Percentiles rank a stretch among this genome's conserved stretches.
Evolutionary conservation across 306 rosid species (phyloP).

Genomic region (Rosa persica): DNA sequence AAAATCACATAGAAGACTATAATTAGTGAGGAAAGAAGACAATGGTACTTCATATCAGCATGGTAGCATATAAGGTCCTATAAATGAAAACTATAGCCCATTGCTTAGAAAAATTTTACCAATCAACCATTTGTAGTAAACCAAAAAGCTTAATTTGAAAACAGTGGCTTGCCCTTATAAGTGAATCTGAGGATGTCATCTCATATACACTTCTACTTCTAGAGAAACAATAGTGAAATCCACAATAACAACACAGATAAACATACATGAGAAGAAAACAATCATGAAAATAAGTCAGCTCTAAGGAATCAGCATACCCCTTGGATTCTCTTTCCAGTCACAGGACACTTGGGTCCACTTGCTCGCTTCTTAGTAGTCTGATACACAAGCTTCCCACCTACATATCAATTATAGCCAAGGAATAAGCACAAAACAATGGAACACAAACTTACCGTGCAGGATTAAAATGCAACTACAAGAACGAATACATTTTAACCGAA

Average conservation of each 20-base stretch:
- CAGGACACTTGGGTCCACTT: constrained; percentile 37
- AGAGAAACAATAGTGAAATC: background rate
- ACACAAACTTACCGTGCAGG: background rate
- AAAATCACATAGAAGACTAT: background rate
- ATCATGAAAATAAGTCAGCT: background rate
- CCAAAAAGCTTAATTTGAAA: background rate
- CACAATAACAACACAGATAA: background rate
- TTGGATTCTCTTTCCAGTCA: constrained; percentile 36
- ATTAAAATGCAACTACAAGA: background rate
- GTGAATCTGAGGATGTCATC: background rate
- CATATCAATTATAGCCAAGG: background rate
- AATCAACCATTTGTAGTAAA: background rate
- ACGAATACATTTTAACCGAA: background rate
- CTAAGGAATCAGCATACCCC: constrained; percentile 21
- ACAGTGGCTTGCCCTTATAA: background rate
- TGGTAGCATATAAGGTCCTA: background rate
- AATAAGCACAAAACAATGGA: background rate
- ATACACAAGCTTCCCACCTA: constrained; percentile 34
- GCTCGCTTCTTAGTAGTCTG: constrained; percentile 39
- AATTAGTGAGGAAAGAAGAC: background rate
- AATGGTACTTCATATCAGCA: background rate
- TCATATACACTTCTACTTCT: background rate
- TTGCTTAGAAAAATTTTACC: background rate
- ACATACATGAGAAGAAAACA: background rate
- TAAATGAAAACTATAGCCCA: background rate